phyloP scores from a whole-genome alignment of 345 rosid genomes.

The Salix arbutifolia region DNA sequence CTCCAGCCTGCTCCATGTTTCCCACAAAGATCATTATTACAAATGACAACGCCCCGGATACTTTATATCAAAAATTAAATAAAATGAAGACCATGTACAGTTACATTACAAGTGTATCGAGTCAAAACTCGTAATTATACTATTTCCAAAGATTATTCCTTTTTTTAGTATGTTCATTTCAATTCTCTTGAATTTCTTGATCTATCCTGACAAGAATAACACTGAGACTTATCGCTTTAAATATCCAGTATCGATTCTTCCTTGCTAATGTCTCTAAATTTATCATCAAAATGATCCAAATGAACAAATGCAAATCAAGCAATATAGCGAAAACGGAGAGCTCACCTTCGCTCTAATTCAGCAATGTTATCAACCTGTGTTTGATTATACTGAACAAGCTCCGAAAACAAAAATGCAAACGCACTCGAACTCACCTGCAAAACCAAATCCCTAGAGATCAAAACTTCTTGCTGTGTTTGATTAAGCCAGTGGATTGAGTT shows the following conservation, averaged over 20 bases:
- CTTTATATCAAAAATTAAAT: background rate
- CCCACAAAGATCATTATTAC: background rate
- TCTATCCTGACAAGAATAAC: background rate
- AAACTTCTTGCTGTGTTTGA: too few relatives aligned
- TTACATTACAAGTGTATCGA: background rate
- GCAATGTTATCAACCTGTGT: conserved; percentile 95
- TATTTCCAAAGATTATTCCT: background rate
- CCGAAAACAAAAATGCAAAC: conserved; percentile 53
- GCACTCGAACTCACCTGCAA: conserved; percentile 39
- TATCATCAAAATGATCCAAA: background rate
- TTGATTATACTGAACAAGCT: conserved; percentile 96
- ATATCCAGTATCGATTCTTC: too few relatives aligned
- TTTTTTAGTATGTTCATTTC: background rate
- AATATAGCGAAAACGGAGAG: background rate
- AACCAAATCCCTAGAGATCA: conserved; percentile 21
- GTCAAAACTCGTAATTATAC: background rate
- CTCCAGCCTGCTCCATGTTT: conserved; percentile 56
- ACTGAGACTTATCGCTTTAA: background rate
- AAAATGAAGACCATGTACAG: background rate
- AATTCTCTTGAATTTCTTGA: background rate
- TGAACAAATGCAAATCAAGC: background rate
- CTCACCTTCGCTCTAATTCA: conserved; percentile 85
- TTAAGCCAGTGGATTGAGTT: background rate
- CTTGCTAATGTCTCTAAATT: background rate
- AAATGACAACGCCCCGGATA: background rate